These are phyloP conservation scores for Metschnikowia borealis DNA, from an alignment of 805 yeast species.

Conservation along the genomic window DNA sequence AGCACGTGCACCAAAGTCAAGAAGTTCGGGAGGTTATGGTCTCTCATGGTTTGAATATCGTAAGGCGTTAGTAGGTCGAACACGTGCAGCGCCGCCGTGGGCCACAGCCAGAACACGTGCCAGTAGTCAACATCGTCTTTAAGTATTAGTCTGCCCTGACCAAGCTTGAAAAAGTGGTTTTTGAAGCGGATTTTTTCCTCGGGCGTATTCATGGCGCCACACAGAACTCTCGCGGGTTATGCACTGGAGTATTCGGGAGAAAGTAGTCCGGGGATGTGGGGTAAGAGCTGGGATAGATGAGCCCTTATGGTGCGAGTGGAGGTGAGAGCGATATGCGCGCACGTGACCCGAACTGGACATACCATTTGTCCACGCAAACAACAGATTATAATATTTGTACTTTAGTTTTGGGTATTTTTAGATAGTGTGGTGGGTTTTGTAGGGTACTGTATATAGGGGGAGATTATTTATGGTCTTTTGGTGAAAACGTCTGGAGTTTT, in stretches of 20 bases:
- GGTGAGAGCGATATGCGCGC: not conserved
- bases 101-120: conserved; percentile 31
- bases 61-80: conserved; percentile 50
- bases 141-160: conserved; percentile 40
- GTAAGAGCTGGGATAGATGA: no score
- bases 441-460: no score
- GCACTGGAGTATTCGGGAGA: not conserved
- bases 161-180: conserved; percentile 56
- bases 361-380: no score
- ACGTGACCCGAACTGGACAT: not conserved
- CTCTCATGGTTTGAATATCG: conserved; percentile 60
- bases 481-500: no score
- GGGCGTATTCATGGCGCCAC: conserved; percentile 58
- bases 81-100: conserved; percentile 53
- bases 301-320: not conserved
- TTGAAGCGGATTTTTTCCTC: conserved; percentile 63
- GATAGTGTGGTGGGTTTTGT: no score
- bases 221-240: not conserved
- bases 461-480: no score
- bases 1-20: conserved; percentile 44
- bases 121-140: conserved; percentile 26
- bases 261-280: no score
- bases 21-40: conserved; percentile 55
- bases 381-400: no score
- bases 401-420: no score